Evolutionary conservation across 2,329 filamentous ascomycete genomes (phyloP), one percentile per base, ranked within the genome.

Genomic region (Clarireedia monteithiana): DNA sequence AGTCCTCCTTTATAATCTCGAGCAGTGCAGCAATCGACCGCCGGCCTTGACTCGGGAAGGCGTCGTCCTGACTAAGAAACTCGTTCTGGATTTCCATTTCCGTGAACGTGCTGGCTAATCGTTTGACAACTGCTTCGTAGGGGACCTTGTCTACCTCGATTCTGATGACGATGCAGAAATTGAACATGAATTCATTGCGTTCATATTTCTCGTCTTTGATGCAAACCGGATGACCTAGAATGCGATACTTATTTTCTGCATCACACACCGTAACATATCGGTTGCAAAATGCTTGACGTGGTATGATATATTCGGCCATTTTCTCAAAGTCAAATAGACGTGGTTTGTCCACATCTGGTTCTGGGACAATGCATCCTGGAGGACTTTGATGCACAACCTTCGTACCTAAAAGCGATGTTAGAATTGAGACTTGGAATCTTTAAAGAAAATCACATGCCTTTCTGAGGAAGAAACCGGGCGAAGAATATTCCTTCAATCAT

Each of bases 121-220:
- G 89, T 62, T 87, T 79, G 53, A 96, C 90, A 34, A 97, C 88
- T 61, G 85, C 85, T 71, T 91, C 89, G 70, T 90, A 95, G 36
- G 85, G 86, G 49, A 82, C 81, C 69, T 88, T 88, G 67, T 95
- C 88, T 4, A 79, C 76, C 36, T 80, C 75, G 56, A 84, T 80
- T 50, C 87, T 81, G 50, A 96, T 77, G 27, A 96, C 86, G 46
- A 97, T 77, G 58, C 90, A 91, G 68, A 97, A 96, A 72, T 97
- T 97, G 81, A 97, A 99, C 68, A 96, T 96, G 76, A 96, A 97
- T 71, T 95, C 89, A 72, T 96, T 96, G 57, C 94, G 86, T 67
- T 87, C 83, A 68, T 97, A 96, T 63, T 86, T 86, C 55, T 84
- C 80, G 61, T 91, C 82, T 51, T 86, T 83, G 68, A 97, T 89